These are phyloP conservation scores for Alternaria sp. DNA, from an alignment of 2,329 filamentous ascomycete genomes.

Conservation along the genomic window DNA sequence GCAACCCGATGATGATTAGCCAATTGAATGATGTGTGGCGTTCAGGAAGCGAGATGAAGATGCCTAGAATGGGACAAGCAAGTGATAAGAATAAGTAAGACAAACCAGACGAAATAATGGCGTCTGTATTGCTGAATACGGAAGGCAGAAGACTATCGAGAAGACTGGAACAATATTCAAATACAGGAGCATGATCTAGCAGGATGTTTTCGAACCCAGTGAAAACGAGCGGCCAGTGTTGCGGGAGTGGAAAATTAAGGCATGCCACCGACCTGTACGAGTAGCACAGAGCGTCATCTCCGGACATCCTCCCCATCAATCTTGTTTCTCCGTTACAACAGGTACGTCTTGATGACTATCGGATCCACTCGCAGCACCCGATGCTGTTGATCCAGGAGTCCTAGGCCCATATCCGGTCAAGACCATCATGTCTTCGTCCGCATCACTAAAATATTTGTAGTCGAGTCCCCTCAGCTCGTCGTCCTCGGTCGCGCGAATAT, in stretches of 20 bases:
- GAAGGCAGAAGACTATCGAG: not conserved
- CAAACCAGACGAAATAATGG: not conserved
- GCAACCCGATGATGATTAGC: not conserved
- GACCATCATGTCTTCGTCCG: conserved; percentile 33
- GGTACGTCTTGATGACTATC: conserved; percentile 34
- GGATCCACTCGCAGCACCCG: conserved; percentile 21
- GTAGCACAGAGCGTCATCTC: conserved; percentile 5
- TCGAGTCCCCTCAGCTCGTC: conserved; percentile 65
- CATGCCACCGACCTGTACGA: not conserved
- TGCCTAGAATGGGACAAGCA: not conserved
- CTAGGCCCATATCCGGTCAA: conserved; percentile 29
- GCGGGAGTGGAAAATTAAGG: not conserved
- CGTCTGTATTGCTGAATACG: not conserved
- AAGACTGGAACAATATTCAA: not conserved
- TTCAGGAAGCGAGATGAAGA: not conserved
- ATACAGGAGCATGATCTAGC: not conserved
- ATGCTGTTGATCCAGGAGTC: conserved; percentile 20
- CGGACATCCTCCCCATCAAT: conserved; percentile 23
- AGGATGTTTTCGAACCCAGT: not conserved
- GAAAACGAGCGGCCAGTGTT: not conserved
- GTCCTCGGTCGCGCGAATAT: conserved; percentile 64
- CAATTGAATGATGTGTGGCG: not conserved
- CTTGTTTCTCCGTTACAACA: conserved; percentile 28
- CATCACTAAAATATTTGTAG: conserved; percentile 58
- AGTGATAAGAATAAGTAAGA: not conserved